Base-by-base conservation (phyloP, 1,284 basidiomycete genomes). In the Cryptococcus depauperatus region DNA sequence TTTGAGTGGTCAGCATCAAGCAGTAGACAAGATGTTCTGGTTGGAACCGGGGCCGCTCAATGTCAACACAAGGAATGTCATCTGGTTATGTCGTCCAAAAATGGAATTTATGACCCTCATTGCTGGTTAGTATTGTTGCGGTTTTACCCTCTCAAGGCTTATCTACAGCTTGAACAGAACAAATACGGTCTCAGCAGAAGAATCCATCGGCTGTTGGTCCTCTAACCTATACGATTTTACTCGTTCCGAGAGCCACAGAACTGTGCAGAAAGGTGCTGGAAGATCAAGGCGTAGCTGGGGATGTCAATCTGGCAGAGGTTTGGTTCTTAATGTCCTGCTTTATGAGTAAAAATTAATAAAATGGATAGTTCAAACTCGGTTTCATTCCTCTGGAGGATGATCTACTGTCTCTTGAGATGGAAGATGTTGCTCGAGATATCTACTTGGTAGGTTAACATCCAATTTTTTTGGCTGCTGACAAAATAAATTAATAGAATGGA, bases 11-110 rank as follows among this genome's bases (percentile, higher is more conserved):
- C 58, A 96, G 85, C 87, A 96, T 66, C 92, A 97, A 78, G 92
- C 90, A 4, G 91, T 98, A 4, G 93, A 97, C 73, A 95, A 95
- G 75, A 93, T 99, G 85, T 96, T 95, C 71, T 99, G 95, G 95
- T 80, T 98, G 22, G 95, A 98, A 69, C 66, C 81, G 7, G 90
- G 89, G 23, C 82, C 86, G 9, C 72, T 95, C 44, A 80, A 81
- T 34, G 85, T 87, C 1, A 79, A 79, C 3, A 91, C 92, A 3
- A 80, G 85, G 26, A 93, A 91, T 55, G 81, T 98, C 50, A 80
- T 99, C 18, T 99, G 95, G 73, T 79, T 99, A 14, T 95, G 88
- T 66, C 78, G 91, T 23, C 90, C 95, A 2, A 79, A 80, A 57
- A 84, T 92, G 50, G 83, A 79, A 54, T 82, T 83, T 71, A 82